Base-by-base conservation (phyloP, 169 alveolate species). In the Eimeria praecox region DNA sequence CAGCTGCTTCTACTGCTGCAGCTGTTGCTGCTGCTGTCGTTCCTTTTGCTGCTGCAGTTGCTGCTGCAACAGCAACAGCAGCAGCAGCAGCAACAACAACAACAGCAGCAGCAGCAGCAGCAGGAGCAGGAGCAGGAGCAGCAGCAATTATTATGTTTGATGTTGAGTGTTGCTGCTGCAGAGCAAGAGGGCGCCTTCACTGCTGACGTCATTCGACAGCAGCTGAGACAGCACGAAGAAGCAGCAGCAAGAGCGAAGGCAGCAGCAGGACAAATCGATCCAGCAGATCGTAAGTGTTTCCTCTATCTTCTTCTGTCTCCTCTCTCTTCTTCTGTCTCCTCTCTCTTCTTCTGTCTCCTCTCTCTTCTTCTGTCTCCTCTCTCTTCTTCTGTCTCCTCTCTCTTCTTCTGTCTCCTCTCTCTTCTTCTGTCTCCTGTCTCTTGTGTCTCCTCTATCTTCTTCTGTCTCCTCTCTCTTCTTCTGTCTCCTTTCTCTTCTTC, bases 151-250 rank as follows among this genome's bases (percentile, higher is more conserved):
- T n/a, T n/a, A n/a, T n/a, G n/a, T n/a, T n/a, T n/a, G n/a, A n/a
- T n/a, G n/a, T n/a, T n/a, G n/a, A n/a, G n/a, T 22, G 75, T 2
- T 64, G 75, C 38, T 64, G 27, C 75, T 49, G 59, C 59, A 83
- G 96, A 93, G 78, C 94, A 93, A 49, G 96, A 83, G 64, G 96
- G 93, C 4, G 96, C 78, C 66, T 93, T 93, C 88, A 80, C 96
- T n/a, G 96, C 94, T 1, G 96, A 93, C 35, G 93, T 82, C 78
- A 93, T 93, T 75, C 49, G 96, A 35, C 90, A 83, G 93, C 96
- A 93, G 93, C 93, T 93, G 38, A 80, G 87, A 33, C 92, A 93
- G 64, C 96, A 93, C 75, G 96, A 93, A 46, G 92, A 80, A 44
- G 96, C 96, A 12, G 96, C 96, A 20, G 93, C 91, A 33, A 71